Conservation (phyloP, 2,329 filamentous ascomycete species). For the Colletotrichum acutatum region DNA sequence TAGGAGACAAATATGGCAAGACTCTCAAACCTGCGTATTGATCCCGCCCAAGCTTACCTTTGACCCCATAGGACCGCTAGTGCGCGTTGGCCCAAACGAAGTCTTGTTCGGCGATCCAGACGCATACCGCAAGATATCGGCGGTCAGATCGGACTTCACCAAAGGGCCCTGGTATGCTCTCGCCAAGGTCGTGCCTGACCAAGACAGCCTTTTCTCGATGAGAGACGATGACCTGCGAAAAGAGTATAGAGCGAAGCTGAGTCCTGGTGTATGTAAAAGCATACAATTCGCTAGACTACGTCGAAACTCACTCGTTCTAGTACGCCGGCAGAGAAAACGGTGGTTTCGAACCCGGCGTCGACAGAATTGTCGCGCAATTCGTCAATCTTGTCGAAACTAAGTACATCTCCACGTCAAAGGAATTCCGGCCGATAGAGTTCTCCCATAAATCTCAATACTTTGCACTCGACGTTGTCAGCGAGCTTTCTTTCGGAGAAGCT, state of each 20-base stretch:
- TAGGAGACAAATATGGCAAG: conserved; percentile 27
- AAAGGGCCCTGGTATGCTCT: conserved; percentile 36
- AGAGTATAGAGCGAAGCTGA: conserved; percentile 34
- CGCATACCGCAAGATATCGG: conserved; percentile 20
- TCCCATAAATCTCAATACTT: conserved; percentile 34
- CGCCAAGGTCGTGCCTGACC: conserved; percentile 26
- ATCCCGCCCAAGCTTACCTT: conserved; percentile 34
- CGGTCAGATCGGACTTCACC: conserved; percentile 28
- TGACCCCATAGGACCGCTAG: conserved; percentile 37
- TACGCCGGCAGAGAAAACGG: conserved; percentile 31
- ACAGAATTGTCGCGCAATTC: conserved; percentile 17
- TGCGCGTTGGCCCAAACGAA: conserved; percentile 37
- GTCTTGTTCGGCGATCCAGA: conserved; percentile 37
- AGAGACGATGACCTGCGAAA: conserved; percentile 34
- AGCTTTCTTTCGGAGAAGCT: conserved; percentile 40
- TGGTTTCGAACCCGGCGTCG: conserved; percentile 22
- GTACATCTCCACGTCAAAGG: conserved; percentile 13
- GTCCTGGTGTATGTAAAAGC: conserved; percentile 19
- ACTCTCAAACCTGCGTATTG: no score
- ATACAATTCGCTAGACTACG: not conserved
- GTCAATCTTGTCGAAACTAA: conserved; percentile 24
- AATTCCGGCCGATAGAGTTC: conserved; percentile 30
- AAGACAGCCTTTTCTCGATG: conserved; percentile 35
- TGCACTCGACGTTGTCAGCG: conserved; percentile 42
- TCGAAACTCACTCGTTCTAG: not conserved